phyloP scores from a whole-genome alignment of 345 rosid genomes.

The Syzygium grande region DNA sequence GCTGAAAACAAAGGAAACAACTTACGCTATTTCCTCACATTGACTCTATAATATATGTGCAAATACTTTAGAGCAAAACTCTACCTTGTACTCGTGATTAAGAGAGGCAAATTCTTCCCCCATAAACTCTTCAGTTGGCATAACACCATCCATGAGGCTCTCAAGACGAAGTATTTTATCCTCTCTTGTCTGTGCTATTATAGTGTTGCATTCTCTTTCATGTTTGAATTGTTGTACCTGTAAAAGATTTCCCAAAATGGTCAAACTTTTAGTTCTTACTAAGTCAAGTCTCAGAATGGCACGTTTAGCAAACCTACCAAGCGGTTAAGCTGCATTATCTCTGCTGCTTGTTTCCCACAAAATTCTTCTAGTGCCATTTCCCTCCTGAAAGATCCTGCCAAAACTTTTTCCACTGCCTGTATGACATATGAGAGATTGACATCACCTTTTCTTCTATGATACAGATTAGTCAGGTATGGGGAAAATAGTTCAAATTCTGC shows the following conservation, averaged over 20 bases:
- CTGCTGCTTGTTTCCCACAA: constrained; percentile 81
- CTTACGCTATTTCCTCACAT: neutral
- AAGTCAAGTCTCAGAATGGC: neutral
- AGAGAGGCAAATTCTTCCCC: constrained; percentile 80
- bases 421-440: constrained; percentile 3
- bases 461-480: neutral
- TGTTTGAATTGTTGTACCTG: constrained; percentile 99
- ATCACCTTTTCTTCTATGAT: neutral
- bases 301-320: constrained; percentile 48
- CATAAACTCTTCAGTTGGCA: constrained; percentile 79
- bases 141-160: constrained; percentile 95
- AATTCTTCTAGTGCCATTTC: constrained; percentile 98
- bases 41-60: neutral
- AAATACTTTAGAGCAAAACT: neutral
- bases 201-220: constrained; percentile 93
- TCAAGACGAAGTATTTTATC: constrained; percentile 91
- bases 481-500: neutral
- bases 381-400: constrained; percentile 93
- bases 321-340: constrained; percentile 86
- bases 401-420: constrained; percentile 94
- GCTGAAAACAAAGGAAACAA: constrained; percentile 36
- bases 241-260: constrained; percentile 6
- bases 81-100: constrained; percentile 71
- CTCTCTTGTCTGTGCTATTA: constrained; percentile 85
- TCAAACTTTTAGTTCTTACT: neutral